Conservation (phyloP, 805 yeast species). For the Tetrapisispora fleetii region DNA sequence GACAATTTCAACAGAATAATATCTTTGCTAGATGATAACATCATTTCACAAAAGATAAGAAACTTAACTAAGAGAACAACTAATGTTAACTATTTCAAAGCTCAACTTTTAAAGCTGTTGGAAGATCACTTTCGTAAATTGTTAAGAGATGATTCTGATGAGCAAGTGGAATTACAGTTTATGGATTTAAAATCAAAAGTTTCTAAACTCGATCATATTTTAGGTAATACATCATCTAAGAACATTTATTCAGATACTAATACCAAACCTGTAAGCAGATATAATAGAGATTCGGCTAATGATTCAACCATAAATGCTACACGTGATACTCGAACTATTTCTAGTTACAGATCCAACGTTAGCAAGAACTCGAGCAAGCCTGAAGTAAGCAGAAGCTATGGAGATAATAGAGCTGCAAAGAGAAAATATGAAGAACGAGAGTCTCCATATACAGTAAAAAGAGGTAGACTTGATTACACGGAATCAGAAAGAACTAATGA, state of each 20-base stretch:
- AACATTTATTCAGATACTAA: constrained; percentile 9
- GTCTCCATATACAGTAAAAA: not conserved
- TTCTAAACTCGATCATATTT: not conserved
- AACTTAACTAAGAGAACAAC: not conserved
- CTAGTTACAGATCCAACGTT: not conserved
- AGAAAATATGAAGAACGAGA: not conserved
- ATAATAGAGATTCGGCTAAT: constrained; percentile 3
- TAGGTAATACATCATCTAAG: not conserved
- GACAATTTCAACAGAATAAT: constrained; percentile 10
- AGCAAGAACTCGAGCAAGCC: not conserved
- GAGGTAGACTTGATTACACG: constrained; percentile 1
- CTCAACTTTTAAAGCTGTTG: not conserved
- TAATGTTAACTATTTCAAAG: not conserved
- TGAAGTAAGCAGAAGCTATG: not conserved
- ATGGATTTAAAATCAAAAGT: not conserved
- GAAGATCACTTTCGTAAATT: not conserved
- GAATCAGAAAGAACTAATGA: not conserved
- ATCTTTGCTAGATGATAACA: constrained; percentile 10
- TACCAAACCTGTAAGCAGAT: constrained; percentile 9
- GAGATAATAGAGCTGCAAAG: not conserved
- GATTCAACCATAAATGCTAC: not conserved
- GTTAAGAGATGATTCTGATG: not conserved
- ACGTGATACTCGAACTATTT: not conserved
- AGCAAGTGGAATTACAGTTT: not conserved
- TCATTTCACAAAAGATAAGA: constrained; percentile 5